Base-by-base conservation (phyloP, 2,329 filamentous ascomycete species). In the Fusarium nelsonii region DNA sequence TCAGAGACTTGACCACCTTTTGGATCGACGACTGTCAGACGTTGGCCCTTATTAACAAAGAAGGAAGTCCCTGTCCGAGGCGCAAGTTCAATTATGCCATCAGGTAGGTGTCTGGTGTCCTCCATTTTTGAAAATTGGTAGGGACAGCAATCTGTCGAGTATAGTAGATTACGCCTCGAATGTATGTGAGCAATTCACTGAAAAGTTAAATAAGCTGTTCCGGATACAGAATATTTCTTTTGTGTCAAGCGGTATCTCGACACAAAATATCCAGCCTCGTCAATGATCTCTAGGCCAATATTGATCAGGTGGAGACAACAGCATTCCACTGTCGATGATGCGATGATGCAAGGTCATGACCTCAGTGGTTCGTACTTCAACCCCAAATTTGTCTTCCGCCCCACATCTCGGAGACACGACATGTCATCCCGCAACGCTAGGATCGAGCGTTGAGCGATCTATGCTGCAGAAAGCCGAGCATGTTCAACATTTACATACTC, bases 1-100 rank as follows among this genome's bases (percentile, higher is more conserved):
- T 57, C 53, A 20, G 53, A 57, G 12, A 57, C 53, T 41, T 57
- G 53, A 20, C 18, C 34, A 16, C 53, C 53, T 33, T 52, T 33
- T 16, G 53, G 53, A 4, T 57, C 53, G 20, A 51, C 41, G 12
- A 57, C 28, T 33, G 18, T 33, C n/a, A 57, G 9, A 8, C 45
- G 28, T 11, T 51, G 53, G 7, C 53, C 53, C 30, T 51, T 57
- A 5, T 57, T 41, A 14, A 57, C 28, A 14, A 52, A 28, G 15
- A 57, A 57, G 9, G 45, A 52, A 8, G 34, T 51, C 28, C 53
- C 53, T 8, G 53, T 57, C 4, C 53, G 36, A 1, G 53, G 53
- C 1, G 53, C 20, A 14, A 57, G 53, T 40, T 57, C 53, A 9
- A 41, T 52, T 15, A 41, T n/a, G 16, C 45, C 53, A 20, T 40